Evolutionary conservation across 495 filamentous ascomycete genomes (phyloP).

Genomic region (Aspergillus campestris): DNA sequence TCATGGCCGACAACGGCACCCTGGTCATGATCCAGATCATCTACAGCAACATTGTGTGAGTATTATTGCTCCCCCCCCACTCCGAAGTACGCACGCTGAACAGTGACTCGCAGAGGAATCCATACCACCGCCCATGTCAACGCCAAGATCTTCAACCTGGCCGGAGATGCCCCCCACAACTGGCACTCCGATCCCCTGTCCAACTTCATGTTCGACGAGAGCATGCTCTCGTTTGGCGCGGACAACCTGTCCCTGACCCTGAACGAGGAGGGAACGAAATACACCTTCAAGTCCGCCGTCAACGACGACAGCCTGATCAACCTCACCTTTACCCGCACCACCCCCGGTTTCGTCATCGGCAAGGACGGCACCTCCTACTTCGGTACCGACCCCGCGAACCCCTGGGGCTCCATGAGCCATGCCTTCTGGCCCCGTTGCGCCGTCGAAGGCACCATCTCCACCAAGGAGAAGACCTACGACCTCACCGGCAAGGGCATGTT

Average conservation of each 20-base stretch:
- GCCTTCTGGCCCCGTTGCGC: constrained; percentile 84
- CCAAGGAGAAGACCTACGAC: constrained; percentile 73
- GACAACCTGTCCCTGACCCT: constrained; percentile 74
- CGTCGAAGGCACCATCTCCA: constrained; percentile 75
- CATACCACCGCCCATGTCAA: constrained; percentile 87
- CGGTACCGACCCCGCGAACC: constrained; percentile 73
- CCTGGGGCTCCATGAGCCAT: constrained; percentile 90
- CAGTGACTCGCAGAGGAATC: constrained; percentile 54
- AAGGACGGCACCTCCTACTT: constrained; percentile 78
- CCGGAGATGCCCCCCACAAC: constrained; percentile 54
- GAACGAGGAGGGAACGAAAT: constrained; percentile 71
- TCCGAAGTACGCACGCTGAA: not conserved
- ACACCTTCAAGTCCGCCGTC: constrained; percentile 75
- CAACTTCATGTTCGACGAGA: constrained; percentile 75
- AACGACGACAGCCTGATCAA: constrained; percentile 74
- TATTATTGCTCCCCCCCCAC: constrained; percentile 3
- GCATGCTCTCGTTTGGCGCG: constrained; percentile 73
- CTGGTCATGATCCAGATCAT: constrained; percentile 82
- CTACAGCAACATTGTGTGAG: constrained; percentile 96
- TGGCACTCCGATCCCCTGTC: constrained; percentile 73
- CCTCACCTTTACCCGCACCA: constrained; percentile 61
- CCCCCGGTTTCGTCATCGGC: constrained; percentile 80
- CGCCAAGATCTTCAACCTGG: constrained; percentile 77
- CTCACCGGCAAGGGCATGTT: constrained; percentile 72
- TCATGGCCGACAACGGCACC: constrained; percentile 69